Evolutionary conservation across 1,284 basidiomycete genomes (phyloP).

Genomic region (Microbotryum lychnidis-dioicae): DNA sequence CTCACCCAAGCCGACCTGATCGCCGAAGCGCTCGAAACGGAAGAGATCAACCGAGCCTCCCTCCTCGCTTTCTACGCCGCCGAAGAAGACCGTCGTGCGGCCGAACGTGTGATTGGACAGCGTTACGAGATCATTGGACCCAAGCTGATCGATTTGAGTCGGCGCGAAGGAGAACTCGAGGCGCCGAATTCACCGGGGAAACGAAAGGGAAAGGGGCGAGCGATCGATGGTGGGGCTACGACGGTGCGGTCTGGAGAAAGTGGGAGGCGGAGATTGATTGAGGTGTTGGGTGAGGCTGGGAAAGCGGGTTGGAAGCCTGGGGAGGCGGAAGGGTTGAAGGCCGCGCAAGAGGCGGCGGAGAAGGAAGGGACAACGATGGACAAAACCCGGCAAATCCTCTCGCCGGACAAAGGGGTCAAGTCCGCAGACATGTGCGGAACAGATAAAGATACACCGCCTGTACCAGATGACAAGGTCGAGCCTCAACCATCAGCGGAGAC

Average conservation of each 20-base stretch:
- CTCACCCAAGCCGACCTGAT: constrained; percentile 73
- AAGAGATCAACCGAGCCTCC: constrained; percentile 71
- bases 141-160: constrained; percentile 63
- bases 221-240: not conserved
- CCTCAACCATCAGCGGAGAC: not conserved
- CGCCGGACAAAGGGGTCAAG: no score
- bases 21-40: constrained; percentile 68
- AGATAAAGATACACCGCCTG: not conserved
- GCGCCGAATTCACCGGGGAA: constrained; percentile 6
- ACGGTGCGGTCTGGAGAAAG: not conserved
- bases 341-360: not conserved
- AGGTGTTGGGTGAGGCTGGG: constrained; percentile 22
- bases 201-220: constrained; percentile 5
- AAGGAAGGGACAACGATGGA: no score
- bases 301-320: constrained; percentile 19
- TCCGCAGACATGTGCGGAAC: no score
- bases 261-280: constrained; percentile 16
- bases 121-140: constrained; percentile 56
- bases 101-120: constrained; percentile 53
- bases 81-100: constrained; percentile 71
- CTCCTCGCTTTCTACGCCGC: constrained; percentile 64
- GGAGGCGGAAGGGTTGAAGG: not conserved
- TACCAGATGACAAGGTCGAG: not conserved
- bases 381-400: no score
- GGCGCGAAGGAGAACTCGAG: constrained; percentile 44